Evolutionary conservation across 495 filamentous ascomycete genomes (phyloP).

Genomic region (Penicillium chermesinum): DNA sequence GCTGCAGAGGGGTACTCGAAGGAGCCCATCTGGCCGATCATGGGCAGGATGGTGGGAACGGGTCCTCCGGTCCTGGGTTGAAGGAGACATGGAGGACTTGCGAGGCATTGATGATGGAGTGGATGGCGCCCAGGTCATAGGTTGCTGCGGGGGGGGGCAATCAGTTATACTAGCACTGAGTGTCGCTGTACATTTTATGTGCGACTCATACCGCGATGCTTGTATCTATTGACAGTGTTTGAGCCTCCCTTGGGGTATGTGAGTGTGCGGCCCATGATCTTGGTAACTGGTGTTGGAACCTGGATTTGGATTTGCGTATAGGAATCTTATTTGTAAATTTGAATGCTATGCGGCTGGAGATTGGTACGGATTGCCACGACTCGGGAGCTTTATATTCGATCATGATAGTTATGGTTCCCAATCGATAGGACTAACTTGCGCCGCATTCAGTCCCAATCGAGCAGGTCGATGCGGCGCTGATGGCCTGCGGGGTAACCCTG

Average conservation of each 20-base stretch:
- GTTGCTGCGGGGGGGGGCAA: slow-evolving; percentile 44
- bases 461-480: not conserved
- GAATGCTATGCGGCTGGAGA: not conserved
- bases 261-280: slow-evolving; percentile 46
- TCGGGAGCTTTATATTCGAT: not conserved
- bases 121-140: slow-evolving; percentile 73
- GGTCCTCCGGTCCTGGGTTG: slow-evolving; percentile 52
- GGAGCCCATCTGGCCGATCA: slow-evolving; percentile 81
- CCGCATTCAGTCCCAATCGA: not conserved
- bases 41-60: slow-evolving; percentile 78
- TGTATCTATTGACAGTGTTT: slow-evolving; percentile 70
- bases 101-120: slow-evolving; percentile 71
- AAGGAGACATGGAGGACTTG: slow-evolving; percentile 85
- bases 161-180: slow-evolving; percentile 2
- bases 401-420: too few relatives aligned
- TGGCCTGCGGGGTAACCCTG: not conserved
- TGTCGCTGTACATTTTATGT: not conserved
- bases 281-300: not conserved
- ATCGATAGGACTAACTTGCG: not conserved
- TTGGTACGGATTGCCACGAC: not conserved
- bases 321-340: not conserved
- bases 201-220: slow-evolving; percentile 53
- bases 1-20: slow-evolving; percentile 58
- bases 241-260: slow-evolving; percentile 62
- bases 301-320: too few relatives aligned